These are phyloP conservation scores for Lactarius quietus DNA, from an alignment of 768 basidiomycete species.

Conservation along the genomic window DNA sequence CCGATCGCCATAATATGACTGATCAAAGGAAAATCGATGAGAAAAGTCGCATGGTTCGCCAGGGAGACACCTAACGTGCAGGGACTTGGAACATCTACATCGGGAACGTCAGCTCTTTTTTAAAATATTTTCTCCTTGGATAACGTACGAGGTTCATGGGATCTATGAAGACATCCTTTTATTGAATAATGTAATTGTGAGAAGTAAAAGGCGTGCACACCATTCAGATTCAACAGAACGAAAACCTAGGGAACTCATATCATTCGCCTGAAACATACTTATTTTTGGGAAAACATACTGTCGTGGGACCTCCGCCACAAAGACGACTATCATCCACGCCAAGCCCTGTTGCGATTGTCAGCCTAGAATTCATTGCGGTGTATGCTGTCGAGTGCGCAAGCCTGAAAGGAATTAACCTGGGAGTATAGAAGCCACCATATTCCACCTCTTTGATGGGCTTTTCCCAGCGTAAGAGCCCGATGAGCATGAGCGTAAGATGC, in stretches of 20 bases:
- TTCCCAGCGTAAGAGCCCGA: constrained; percentile 11
- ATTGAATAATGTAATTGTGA: neutral
- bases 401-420: neutral
- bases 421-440: constrained; percentile 8
- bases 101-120: neutral
- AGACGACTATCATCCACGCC: neutral
- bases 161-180: too few species aligned
- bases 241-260: neutral
- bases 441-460: neutral
- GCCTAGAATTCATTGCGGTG: neutral
- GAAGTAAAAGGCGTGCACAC: neutral
- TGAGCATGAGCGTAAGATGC: constrained; percentile 4
- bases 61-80: neutral
- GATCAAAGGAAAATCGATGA: neutral
- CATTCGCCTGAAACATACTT: neutral
- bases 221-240: constrained; percentile 1
- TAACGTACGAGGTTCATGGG: constrained; percentile 7
- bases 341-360: neutral
- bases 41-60: neutral
- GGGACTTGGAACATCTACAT: constrained; percentile 10
- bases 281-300: neutral
- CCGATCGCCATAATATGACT: constrained; percentile 11
- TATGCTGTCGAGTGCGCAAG: neutral
- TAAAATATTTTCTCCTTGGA: neutral
- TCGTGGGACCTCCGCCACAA: neutral